These are phyloP conservation scores for Tolypocladium pustulatum DNA, from an alignment of 2,329 filamentous ascomycete genomes.

Conservation along the genomic window DNA sequence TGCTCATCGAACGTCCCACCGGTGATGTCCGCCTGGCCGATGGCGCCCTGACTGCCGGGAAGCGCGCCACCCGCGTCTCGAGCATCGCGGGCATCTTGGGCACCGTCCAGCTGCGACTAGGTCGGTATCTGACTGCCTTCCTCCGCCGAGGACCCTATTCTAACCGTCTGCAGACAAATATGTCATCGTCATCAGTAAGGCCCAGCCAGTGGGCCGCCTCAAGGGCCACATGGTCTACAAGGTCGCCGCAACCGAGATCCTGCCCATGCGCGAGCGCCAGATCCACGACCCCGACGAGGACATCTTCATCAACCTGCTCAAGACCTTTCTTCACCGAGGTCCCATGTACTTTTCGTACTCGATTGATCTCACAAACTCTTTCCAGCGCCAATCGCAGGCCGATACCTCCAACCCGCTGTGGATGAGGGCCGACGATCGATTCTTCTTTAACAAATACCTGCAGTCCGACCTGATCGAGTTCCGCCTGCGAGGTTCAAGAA, in stretches of 20 bases:
- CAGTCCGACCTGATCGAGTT: conserved; percentile 89
- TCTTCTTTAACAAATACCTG: conserved; percentile 97
- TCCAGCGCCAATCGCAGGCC: conserved; percentile 80
- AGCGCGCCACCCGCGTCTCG: conserved; percentile 63
- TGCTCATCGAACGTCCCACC: conserved; percentile 84
- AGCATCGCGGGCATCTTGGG: conserved; percentile 94
- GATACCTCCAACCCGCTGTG: conserved; percentile 68
- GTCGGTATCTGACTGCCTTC: conserved; percentile 37
- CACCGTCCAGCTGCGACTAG: conserved; percentile 84
- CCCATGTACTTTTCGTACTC: conserved; percentile 99
- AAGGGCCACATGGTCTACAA: conserved; percentile 97
- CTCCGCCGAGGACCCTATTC: neutral
- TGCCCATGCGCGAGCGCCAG: conserved; percentile 84
- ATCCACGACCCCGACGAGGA: conserved; percentile 93
- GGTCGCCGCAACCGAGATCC: conserved; percentile 79
- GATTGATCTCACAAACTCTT: conserved; percentile 90
- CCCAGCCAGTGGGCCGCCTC: conserved; percentile 77
- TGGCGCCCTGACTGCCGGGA: conserved; percentile 62
- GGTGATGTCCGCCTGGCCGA: conserved; percentile 82
- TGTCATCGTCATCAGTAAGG: conserved; percentile 92
- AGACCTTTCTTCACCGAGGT: conserved; percentile 67
- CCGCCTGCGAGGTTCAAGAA: conserved; percentile 51
- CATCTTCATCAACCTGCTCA: conserved; percentile 73
- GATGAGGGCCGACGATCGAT: conserved; percentile 89
- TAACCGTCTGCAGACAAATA: conserved; percentile 61